Evolutionary conservation across 1,139 yeast genomes (phyloP).

Genomic region (Arxiozyma telluris): DNA sequence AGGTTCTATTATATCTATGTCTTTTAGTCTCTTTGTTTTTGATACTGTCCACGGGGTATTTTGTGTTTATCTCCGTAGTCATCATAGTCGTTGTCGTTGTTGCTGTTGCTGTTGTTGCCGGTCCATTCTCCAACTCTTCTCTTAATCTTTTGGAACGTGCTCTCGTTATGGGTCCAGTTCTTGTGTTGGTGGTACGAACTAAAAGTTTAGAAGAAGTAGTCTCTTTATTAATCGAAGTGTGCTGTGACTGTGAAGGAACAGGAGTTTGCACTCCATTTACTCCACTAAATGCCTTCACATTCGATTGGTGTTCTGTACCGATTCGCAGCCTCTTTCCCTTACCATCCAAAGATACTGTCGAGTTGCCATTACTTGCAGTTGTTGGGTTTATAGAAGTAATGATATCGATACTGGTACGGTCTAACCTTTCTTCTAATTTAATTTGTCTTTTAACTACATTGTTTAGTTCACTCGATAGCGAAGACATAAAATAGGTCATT

Average conservation of each 20-base stretch:
- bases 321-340: not conserved
- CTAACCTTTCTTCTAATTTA: conserved; percentile 8
- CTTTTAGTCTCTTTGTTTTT: not conserved
- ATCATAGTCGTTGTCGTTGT: not conserved
- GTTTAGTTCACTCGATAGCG: conserved; percentile 4
- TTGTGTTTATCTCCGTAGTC: not conserved
- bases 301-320: not conserved
- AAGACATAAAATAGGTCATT: not conserved
- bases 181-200: not conserved
- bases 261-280: not conserved
- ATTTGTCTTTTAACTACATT: conserved; percentile 11
- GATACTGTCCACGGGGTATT: conserved; percentile 1
- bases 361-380: not conserved
- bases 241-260: not conserved
- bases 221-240: not conserved
- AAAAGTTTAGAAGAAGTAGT: not conserved
- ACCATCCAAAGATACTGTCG: not conserved
- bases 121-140: not conserved
- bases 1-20: conserved; percentile 13
- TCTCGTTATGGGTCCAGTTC: conserved; percentile 5
- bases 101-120: not conserved
- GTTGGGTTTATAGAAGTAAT: not conserved
- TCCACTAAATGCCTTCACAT: not conserved
- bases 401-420: not conserved
- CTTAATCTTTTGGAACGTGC: conserved; percentile 1